phyloP scores from a whole-genome alignment of 2,329 filamentous ascomycete genomes.

The Tolypocladium pustulatum region DNA sequence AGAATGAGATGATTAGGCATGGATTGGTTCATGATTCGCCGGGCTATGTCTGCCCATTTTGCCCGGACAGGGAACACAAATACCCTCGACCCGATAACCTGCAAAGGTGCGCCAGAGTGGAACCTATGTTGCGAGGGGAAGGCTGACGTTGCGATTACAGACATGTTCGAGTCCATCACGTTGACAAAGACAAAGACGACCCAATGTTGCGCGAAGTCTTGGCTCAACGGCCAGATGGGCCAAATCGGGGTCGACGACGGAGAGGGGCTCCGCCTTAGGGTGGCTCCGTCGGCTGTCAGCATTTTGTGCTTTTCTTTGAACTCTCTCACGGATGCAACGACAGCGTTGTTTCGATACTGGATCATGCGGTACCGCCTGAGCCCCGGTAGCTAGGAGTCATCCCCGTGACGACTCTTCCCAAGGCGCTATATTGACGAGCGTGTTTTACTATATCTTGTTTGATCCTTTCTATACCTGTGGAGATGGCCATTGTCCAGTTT shows the following conservation, averaged over 20 bases:
- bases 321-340: background rate
- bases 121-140: background rate
- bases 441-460: background rate
- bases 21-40: conserved; percentile 90
- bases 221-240: conserved; percentile 74
- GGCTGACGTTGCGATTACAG: conserved; percentile 30
- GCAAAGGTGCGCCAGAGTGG: conserved; percentile 57
- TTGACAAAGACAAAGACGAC: conserved; percentile 84
- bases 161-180: conserved; percentile 86
- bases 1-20: conserved; percentile 64
- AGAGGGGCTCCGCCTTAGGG: conserved; percentile 35
- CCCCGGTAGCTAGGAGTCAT: background rate
- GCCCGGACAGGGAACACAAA: conserved; percentile 83
- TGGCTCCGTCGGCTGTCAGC: conserved; percentile 1
- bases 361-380: background rate
- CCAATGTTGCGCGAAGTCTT: conserved; percentile 71
- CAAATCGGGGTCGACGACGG: conserved; percentile 67
- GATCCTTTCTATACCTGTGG: background rate
- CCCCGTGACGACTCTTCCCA: background rate
- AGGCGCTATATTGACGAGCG: background rate
- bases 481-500: background rate
- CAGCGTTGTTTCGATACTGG: background rate
- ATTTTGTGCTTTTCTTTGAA: background rate
- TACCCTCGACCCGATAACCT: conserved; percentile 94
- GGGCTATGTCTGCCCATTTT: conserved; percentile 94